Percentiles rank a stretch among this genome's conserved stretches.
Evolutionary conservation across 257 asterid species (phyloP).

Genomic region (Fraxinus quadrangulata): DNA sequence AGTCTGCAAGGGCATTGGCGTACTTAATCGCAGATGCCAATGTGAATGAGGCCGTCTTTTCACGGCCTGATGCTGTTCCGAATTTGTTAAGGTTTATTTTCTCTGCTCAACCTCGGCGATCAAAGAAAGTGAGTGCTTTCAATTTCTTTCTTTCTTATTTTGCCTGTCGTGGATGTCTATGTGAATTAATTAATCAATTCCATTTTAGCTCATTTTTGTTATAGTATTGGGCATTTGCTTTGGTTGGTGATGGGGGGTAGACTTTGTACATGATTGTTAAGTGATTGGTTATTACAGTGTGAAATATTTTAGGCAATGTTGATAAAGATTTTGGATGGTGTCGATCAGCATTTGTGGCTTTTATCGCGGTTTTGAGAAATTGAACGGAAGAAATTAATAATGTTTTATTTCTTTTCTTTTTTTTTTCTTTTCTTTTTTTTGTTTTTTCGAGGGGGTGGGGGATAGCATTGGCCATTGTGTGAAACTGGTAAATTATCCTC

Average conservation of each 20-base stretch:
- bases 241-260: not conserved
- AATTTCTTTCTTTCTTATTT: conserved; percentile 2
- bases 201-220: not conserved
- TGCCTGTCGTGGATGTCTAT: not conserved
- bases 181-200: conserved; percentile 7
- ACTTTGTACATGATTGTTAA: not conserved
- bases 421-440: too few species aligned
- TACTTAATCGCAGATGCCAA: conserved; percentile 81
- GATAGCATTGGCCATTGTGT: not conserved
- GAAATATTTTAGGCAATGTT: conserved; percentile 6
- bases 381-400: not conserved
- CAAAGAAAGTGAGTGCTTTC: conserved; percentile 58
- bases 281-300: not conserved
- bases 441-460: not conserved
- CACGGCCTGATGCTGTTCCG: conserved; percentile 88
- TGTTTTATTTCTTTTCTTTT: not conserved
- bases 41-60: conserved; percentile 70
- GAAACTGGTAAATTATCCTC: not conserved
- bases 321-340: not conserved
- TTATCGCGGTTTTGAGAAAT: not conserved
- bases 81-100: conserved; percentile 82
- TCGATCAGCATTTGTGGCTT: not conserved
- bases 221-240: not conserved
- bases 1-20: conserved; percentile 95
- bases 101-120: conserved; percentile 80